A percentile compares a stretch with the other conserved stretches of the same genome.
These are phyloP conservation scores for Lavandula angustifolia DNA, from an alignment of 257 asterid genomes.

Conservation along the genomic window DNA sequence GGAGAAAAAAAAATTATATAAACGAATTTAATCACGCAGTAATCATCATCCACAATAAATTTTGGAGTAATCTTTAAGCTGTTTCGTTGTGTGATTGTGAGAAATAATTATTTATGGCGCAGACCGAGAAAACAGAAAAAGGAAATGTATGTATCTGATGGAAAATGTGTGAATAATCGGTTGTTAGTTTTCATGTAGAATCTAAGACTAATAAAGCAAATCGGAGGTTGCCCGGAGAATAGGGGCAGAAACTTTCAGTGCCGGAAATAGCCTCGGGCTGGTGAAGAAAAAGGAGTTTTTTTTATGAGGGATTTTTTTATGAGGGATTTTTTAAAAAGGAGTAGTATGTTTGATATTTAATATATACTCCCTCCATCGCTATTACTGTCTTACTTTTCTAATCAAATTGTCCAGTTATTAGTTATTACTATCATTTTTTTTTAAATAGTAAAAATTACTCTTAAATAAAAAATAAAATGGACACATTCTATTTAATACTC, in stretches of 20 bases:
- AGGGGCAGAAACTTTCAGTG: constrained; percentile 45
- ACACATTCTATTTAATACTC: no score
- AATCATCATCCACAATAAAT: constrained; percentile 27
- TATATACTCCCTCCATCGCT: no score
- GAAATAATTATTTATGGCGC: constrained; percentile 22
- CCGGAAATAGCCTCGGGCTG: constrained; percentile 27
- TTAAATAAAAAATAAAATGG: no score
- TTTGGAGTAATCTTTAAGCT: constrained; percentile 29
- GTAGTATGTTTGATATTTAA: no score
- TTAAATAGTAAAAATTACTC: no score
- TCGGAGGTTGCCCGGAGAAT: constrained; percentile 59
- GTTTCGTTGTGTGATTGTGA: constrained; percentile 29
- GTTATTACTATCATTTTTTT: no score
- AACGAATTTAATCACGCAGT: background rate
- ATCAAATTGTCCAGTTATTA: no score
- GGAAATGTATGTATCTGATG: constrained; percentile 28
- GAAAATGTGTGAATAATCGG: constrained; percentile 45
- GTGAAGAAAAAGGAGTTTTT: background rate
- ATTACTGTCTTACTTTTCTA: no score
- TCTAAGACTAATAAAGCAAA: constrained; percentile 61
- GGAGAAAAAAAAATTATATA: background rate
- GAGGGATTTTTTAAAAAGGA: no score
- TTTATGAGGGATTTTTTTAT: no score
- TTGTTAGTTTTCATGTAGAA: constrained; percentile 50
- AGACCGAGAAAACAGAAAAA: constrained; percentile 11